phyloP scores from a whole-genome alignment of 768 basidiomycete species.

The Scleroderma citrinum region DNA sequence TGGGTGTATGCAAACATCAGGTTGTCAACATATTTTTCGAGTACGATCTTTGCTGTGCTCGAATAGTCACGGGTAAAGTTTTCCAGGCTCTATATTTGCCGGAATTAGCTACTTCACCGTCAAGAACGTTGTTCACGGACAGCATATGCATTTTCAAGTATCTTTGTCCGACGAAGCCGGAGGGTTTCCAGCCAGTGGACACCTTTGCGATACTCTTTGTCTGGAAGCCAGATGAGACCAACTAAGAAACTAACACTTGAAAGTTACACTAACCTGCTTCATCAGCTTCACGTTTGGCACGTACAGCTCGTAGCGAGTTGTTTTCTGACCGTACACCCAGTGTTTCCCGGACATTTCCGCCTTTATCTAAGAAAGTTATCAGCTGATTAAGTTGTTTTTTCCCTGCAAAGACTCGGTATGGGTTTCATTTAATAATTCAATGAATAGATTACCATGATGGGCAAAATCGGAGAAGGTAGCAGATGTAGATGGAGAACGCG shows the following conservation, averaged over 20 bases:
- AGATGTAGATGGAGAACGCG: conserved; percentile 77
- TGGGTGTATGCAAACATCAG: conserved; percentile 40
- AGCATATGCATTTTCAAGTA: conserved; percentile 74
- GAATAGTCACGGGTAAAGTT: conserved; percentile 72
- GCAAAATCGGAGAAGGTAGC: conserved; percentile 85
- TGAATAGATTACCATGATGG: conserved; percentile 60
- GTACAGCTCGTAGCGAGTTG: conserved; percentile 66
- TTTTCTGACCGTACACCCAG: conserved; percentile 53
- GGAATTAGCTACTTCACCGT: not conserved
- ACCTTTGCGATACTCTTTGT: conserved; percentile 85
- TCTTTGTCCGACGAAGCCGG: conserved; percentile 74
- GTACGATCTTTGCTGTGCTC: conserved; percentile 50
- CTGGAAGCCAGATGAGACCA: conserved; percentile 32
- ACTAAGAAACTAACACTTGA: not conserved
- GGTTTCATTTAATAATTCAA: too few relatives aligned
- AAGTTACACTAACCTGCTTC: conserved; percentile 62
- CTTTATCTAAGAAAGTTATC: conserved; percentile 80
- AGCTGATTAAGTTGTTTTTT: conserved; percentile 85
- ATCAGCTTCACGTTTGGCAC: conserved; percentile 84
- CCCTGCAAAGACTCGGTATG: conserved; percentile 35
- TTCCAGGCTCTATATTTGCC: conserved; percentile 61
- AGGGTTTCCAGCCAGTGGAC: conserved; percentile 93
- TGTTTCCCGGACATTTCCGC: conserved; percentile 56
- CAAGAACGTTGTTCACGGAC: conserved; percentile 31
- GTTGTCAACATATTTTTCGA: conserved; percentile 76